Evolutionary conservation across 192 early-diverging fungal genomes (phyloP), one percentile per base, ranked within the genome.

Genomic region (Backusella circina): DNA sequence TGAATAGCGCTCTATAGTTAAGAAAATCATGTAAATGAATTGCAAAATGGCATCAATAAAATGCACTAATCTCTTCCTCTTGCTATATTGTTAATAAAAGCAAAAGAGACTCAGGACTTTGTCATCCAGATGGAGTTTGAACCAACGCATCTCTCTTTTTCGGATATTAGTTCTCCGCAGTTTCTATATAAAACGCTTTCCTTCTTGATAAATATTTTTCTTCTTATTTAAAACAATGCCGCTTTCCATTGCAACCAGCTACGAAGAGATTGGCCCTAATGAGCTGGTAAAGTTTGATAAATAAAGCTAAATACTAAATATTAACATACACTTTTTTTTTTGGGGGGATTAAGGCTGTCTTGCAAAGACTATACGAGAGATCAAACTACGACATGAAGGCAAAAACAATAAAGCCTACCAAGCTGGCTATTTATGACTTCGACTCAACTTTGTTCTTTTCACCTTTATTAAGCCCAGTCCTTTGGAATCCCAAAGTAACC

Each of bases 381-480:
- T 51, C 67, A 18, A 67, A 26, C 13, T 75, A 69, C 38, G 28
- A 9, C n/a, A 26, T 13, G 10, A 67, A 51, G 5, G 15, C 9
- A 5, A 1, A 64, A 16, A 50, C 64, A 9, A 18, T 31, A 0
- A 18, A 71, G 9, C 79, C 79, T 2, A 77, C 50, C 21, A 69
- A 44, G 7, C 16, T 81, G 21, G 75, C 38, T 5, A 77, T 81
- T 26, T 81, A 71, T 51, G 80, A 81, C 31, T 81, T 81, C 65
- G 80, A 81, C 44, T 76, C 75, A 13, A 81, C 80, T 1, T 30
- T 77, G 5, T 81, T 81, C n/a, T 51, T 74, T 8, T 81, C 80
- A n/a, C 80, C 80, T 23, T 54, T 70, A 4, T 33, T 77, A 16
- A 81, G 76, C 28, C 41, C 70, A 18, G 12, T 33, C 0, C 21